phyloP scores from a whole-genome alignment of 1,284 basidiomycete species.

The Cerioporus squamosus region DNA sequence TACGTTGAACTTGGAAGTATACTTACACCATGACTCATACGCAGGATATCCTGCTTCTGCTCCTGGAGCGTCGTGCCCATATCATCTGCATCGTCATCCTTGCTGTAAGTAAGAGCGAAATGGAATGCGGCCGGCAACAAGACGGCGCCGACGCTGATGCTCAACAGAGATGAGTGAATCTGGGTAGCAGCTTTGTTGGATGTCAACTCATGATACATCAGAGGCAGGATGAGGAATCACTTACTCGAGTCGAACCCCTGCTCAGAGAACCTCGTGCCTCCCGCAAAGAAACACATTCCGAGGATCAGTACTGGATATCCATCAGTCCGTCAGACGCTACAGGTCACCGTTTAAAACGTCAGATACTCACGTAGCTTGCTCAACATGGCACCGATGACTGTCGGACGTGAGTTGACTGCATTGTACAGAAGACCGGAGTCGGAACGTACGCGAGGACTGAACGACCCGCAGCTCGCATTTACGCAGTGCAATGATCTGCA shows the following conservation, averaged over 20 bases:
- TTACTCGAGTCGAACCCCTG: constrained; percentile 77
- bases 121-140: constrained; percentile 82
- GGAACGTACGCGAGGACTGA: constrained; percentile 62
- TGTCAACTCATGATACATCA: not conserved
- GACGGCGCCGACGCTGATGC: constrained; percentile 79
- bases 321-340: not conserved
- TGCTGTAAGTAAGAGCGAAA: constrained; percentile 53
- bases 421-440: not conserved
- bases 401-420: not conserved
- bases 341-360: not conserved
- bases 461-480: constrained; percentile 88
- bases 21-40: constrained; percentile 85
- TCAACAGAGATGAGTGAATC: constrained; percentile 82
- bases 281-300: constrained; percentile 84
- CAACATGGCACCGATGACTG: constrained; percentile 81
- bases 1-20: constrained; percentile 2
- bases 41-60: constrained; percentile 60
- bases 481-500: constrained; percentile 75
- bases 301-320: constrained; percentile 46
- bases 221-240: constrained; percentile 27
- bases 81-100: constrained; percentile 29
- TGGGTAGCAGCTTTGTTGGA: constrained; percentile 67
- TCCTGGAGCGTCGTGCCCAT: constrained; percentile 30
- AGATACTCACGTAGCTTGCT: constrained; percentile 68
- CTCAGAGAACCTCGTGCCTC: constrained; percentile 77